Base-by-base conservation (phyloP, 2,329 filamentous ascomycete genomes). In the Amauroascus niger region DNA sequence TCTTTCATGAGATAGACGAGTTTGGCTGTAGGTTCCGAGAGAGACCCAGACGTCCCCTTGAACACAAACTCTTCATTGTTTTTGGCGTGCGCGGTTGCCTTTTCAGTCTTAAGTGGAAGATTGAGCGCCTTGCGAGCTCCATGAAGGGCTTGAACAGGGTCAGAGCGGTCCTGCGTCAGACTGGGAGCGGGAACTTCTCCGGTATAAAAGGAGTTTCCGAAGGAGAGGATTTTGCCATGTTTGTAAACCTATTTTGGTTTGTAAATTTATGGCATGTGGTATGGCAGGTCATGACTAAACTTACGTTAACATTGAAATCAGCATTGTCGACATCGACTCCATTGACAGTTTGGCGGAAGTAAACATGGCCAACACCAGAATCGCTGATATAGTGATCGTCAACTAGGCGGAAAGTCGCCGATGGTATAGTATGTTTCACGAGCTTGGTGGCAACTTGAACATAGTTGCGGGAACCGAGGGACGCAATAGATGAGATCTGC, bases 301-400 rank as follows among this genome's bases (percentile, higher is more conserved):
- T 55, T 50, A 57, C 55, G 30, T 57, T 57, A 33, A 57, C 52
- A 44, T 57, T 57, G 55, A 57, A 55, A 28, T 57, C 55, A 26
- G 52, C 55, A 30, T 57, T 57, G 52, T 55, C 55, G n/a, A 57
- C 43, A 18, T 57, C 55, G 20, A 57, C 8, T 1, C 52, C 55
- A 32, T 57, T 33, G 30, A 49, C 26, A 6, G 55, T 57, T 44
- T 57, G 55, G 41, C 49, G 48, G 49, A 57, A 57, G 49, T 53
- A 24, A 37, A 57, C 52, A 14, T 57, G 55, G n/a, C 41, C 55
- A 14, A 57, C 41, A 26, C 55, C 55, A 44, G 54, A 55, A 37
- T 45, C 37, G 22, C 55, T 53, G 30, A 57, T 43, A 30, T 57
- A 57, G 32, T 57, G 55, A 44, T 57, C 55, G 16, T 52, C 43